Base-by-base conservation (phyloP, 2,329 filamentous ascomycete species). In the Esteya vermicola region DNA sequence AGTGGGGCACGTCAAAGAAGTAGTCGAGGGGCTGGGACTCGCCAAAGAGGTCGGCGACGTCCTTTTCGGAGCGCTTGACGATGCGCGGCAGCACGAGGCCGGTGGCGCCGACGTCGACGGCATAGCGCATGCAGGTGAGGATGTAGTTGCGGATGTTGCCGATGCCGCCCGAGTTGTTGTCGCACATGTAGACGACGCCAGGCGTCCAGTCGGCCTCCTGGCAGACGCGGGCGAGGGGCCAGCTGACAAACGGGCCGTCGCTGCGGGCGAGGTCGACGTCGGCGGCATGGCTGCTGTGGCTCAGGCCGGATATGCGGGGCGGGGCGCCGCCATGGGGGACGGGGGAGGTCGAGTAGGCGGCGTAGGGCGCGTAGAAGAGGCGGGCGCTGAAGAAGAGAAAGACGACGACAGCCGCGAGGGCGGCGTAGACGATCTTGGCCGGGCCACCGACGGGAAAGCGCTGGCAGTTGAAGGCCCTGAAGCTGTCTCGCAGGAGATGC, bases 71-170 rank as follows among this genome's bases (percentile, higher is more conserved):
- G 18, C 65, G 57, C n/a, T 58, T 59, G 37, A 61, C 58, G 38
- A 70, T 67, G 39, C 48, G 57, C 2, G 66, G 66, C 42, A 70
- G 52, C 6, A 64, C 57, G 2, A 68, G 46, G 1, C 62, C 63
- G 1, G 62, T 60, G 4, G 65, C 64, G 21, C 65, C 65, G 7
- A 62, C 62, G 21, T 65, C 63, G 43, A 70, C 59, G 16, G 59
- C 63, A 45, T 70, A 70, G 18, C 66, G 61, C 19, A 69, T 43
- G 41, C 65, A 70, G 9, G 64, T 68, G 39, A 68, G 56, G 33
- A 68, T 64, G 48, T 65, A 68, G 48, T 65, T 68, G 39, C 65
- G 56, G 27, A 68, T 67, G 43, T 68, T 69, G 18, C 65, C 65
- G 36, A 68, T 62, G 21, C 65, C 66, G 3, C 66, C 66, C 4